Base-by-base conservation (phyloP, 768 basidiomycete genomes). In the Polyporus arcularius region DNA sequence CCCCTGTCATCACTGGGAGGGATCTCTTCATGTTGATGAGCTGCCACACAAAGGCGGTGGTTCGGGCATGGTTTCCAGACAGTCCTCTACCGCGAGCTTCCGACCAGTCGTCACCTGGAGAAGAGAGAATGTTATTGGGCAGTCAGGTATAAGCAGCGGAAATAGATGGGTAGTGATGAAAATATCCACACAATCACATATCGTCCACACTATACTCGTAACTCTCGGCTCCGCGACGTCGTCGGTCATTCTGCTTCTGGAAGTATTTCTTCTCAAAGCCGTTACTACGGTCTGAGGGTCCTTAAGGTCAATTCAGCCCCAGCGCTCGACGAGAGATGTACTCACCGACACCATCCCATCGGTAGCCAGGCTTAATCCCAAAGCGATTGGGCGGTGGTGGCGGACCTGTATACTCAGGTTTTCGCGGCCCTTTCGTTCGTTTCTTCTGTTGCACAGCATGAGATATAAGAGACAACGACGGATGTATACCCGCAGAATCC, bases 261-360 rank as follows among this genome's bases (percentile, higher is more conserved):
- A 96, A 96, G 53, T 86, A 77, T 68, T 94, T 94, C 78, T 90
- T 92, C 78, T 98, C 96, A 67, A 96, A 98, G 4, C 96, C 97
- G 63, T 89, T 98, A 4, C 92, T 85, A 57, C 95, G 84, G 71
- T 98, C 95, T 95, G 65, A 15, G 54, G 11, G 35, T 26, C 21
- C 21, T 26, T 26, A 26, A 26, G 21, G 21, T 26, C 21, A 26
- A 26, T 26, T 26, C 21, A 26, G 21, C 21, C 21, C 21, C 21
- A 26, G 21, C 21, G 21, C 21, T 26, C 14, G 21, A 28, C 15
- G 8, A 28, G 42, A n/a, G 12, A 26, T 28, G 18, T 55, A 79
- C 83, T 65, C 63, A 94, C 96, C 96, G 64, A 98, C 97, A 31
- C 97, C 97, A 72, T 99, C 97, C 97, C 97, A 99, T 70, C 96